These are phyloP conservation scores for Lojkania enalia DNA, from an alignment of 2,329 filamentous ascomycete genomes.

Conservation along the genomic window DNA sequence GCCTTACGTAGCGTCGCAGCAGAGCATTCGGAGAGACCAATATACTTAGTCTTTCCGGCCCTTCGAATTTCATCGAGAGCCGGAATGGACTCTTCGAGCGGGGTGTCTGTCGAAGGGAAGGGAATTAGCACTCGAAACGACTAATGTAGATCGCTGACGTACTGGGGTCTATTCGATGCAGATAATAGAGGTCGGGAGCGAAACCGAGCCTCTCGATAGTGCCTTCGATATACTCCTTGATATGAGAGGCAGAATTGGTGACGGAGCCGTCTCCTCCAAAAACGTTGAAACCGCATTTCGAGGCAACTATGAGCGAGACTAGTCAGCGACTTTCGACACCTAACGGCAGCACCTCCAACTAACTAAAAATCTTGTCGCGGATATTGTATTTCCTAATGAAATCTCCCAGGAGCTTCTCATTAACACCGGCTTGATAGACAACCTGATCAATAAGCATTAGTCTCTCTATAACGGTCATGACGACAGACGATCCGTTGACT, in stretches of 20 bases:
- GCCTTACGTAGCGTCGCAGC: conserved; percentile 53
- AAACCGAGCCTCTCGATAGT: conserved; percentile 46
- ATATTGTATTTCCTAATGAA: conserved; percentile 32
- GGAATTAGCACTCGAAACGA: background rate
- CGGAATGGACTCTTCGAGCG: conserved; percentile 50
- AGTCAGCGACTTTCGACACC: too few relatives aligned
- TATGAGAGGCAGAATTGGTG: conserved; percentile 46
- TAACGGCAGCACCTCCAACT: background rate
- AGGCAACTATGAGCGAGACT: conserved; percentile 29
- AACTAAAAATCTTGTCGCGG: conserved; percentile 28
- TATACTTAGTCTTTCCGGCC: conserved; percentile 53
- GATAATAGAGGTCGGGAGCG: conserved; percentile 46
- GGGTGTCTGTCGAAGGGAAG: conserved; percentile 13
- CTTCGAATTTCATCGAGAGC: conserved; percentile 46
- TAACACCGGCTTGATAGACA: conserved; percentile 26
- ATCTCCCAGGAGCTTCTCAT: conserved; percentile 33
- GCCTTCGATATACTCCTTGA: conserved; percentile 42
- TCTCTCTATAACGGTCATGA: too few relatives aligned
- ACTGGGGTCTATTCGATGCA: conserved; percentile 46
- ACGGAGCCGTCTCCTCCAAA: conserved; percentile 35
- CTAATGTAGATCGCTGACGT: background rate
- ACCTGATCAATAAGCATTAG: conserved; percentile 10
- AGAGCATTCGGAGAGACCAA: conserved; percentile 52
- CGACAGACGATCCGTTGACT: too few relatives aligned
- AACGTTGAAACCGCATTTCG: conserved; percentile 36